phyloP scores from a whole-genome alignment of 306 rosid genomes.

The Sophora flavescens region DNA sequence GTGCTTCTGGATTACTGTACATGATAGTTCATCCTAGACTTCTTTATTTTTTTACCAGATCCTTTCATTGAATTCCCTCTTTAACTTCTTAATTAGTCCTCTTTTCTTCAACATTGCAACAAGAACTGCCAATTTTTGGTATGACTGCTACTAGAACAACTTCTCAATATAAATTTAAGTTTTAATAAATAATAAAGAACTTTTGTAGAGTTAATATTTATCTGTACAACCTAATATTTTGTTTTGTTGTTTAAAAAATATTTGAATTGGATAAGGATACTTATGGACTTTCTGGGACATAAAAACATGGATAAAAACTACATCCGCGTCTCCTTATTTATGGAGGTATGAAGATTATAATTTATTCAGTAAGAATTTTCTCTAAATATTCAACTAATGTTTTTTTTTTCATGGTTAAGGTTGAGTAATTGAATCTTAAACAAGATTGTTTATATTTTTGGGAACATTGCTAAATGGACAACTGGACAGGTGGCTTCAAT shows the following conservation, averaged over 20 bases:
- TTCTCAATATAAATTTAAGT: conserved; percentile 15
- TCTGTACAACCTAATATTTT: neutral
- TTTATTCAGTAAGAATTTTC: conserved; percentile 22
- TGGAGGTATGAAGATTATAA: neutral
- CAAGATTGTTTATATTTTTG: conserved; percentile 32
- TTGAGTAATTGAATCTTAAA: conserved; percentile 39
- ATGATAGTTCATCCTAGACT: conserved; percentile 3
- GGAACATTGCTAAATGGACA: conserved; percentile 26
- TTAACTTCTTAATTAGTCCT: neutral
- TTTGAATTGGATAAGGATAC: conserved; percentile 16
- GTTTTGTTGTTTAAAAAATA: conserved; percentile 21
- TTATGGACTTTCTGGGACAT: conserved; percentile 10
- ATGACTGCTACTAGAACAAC: neutral
- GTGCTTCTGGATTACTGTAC: conserved; percentile 21
- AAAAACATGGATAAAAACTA: conserved; percentile 8
- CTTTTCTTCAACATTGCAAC: conserved; percentile 20
- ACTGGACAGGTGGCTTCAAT: conserved; percentile 20
- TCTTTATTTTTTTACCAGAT: neutral
- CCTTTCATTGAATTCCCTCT: conserved; percentile 28
- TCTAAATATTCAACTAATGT: neutral
- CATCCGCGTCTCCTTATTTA: conserved; percentile 1
- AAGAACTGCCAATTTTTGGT: neutral
- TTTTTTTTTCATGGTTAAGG: conserved; percentile 24
- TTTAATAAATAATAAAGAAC: conserved; percentile 4
- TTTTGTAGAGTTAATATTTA: conserved; percentile 1